Evolutionary conservation across 305 asterid species (phyloP), one percentile per base, ranked within the genome.

Genomic region (Euphrasia arctica): DNA sequence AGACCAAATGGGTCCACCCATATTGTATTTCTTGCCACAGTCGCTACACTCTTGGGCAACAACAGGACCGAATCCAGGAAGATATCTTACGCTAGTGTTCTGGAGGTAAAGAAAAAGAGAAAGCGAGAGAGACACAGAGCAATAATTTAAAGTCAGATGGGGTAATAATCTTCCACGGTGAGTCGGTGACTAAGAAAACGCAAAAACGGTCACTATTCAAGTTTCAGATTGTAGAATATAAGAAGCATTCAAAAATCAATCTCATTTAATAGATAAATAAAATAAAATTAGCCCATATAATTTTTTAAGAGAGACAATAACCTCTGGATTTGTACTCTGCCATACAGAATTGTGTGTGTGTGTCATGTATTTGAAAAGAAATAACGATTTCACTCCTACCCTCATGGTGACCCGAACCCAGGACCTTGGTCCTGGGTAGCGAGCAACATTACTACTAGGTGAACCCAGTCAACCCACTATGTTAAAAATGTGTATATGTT

Each of bases 1-100:
- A 54, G 96, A 86, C 99, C 99, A 93, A 67, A 93, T 86, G 60
- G 99, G 99, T 59, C 99, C 99, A 45, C 99, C 99, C 99, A 93
- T 93, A 70, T 86, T 88, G 74, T 77, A 93, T 67, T 86, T 90
- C 80, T 93, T 93, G 61, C 99, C 95, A 77, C 99, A 93, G 62
- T 93, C 95, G 64, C 78, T 82, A 80, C 99, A 93, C 54, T 82
- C 96, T 85, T 85, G 97, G 58, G 85, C 70, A 74, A 90, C 95
- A 55, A 66, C 76, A 62, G 99, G 99, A 55, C 96, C 99, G 51
- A 93, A 93, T 75, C 99, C 97, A 72, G 99, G 97, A 49, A 86
- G 95, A 74, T 79, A 72, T 73, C 90, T 82, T 68, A 88, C 86
- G 64, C 95, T 90, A 63, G 73, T 85, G 74, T 90, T 83, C 97